A percentile compares a stretch with the other conserved stretches of the same genome.
Evolutionary conservation across 2,329 filamentous ascomycete genomes (phyloP).

Genomic region (Ophiostoma himal-ulmi): DNA sequence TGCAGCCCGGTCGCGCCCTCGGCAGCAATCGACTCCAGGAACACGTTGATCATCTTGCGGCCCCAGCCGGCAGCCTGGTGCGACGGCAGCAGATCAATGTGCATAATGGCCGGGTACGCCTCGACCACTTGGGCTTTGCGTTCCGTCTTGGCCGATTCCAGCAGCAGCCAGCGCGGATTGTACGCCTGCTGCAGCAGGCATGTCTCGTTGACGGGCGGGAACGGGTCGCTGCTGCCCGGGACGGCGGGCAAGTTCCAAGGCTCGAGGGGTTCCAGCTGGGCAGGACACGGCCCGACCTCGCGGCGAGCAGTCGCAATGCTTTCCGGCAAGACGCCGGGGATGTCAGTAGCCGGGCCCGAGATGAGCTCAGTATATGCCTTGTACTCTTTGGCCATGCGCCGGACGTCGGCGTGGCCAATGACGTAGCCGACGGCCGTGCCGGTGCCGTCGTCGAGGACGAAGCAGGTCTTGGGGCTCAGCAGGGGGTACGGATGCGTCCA

Average conservation of each 20-base stretch:
- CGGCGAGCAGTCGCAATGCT: slow-evolving; percentile 20
- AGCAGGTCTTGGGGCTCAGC: slow-evolving; percentile 41
- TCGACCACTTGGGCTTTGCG: slow-evolving; percentile 34
- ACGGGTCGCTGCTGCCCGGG: slow-evolving; percentile 21
- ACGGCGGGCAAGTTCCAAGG: slow-evolving; percentile 29
- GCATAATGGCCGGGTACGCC: slow-evolving; percentile 42
- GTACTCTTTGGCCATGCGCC: slow-evolving; percentile 38
- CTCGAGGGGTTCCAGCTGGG: slow-evolving; percentile 31
- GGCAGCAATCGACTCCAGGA: slow-evolving; percentile 36
- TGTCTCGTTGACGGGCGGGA: slow-evolving; percentile 29
- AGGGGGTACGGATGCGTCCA: slow-evolving; percentile 48
- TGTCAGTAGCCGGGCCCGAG: not conserved
- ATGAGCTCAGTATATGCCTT: slow-evolving; percentile 36
- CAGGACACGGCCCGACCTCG: slow-evolving; percentile 30
- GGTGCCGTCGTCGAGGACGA: slow-evolving; percentile 44
- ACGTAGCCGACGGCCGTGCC: slow-evolving; percentile 46
- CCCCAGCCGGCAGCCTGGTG: slow-evolving; percentile 44
- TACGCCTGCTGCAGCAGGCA: slow-evolving; percentile 41
- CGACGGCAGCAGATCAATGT: slow-evolving; percentile 43
- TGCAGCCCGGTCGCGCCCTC: slow-evolving; percentile 35
- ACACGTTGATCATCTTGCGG: slow-evolving; percentile 37
- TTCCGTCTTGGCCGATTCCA: slow-evolving; percentile 29
- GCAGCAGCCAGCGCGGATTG: slow-evolving; percentile 38
- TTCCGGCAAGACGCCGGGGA: not conserved
- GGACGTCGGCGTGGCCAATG: slow-evolving; percentile 42